Conservation (phyloP, 345 rosid genomes). For the Geranium brycei region DNA sequence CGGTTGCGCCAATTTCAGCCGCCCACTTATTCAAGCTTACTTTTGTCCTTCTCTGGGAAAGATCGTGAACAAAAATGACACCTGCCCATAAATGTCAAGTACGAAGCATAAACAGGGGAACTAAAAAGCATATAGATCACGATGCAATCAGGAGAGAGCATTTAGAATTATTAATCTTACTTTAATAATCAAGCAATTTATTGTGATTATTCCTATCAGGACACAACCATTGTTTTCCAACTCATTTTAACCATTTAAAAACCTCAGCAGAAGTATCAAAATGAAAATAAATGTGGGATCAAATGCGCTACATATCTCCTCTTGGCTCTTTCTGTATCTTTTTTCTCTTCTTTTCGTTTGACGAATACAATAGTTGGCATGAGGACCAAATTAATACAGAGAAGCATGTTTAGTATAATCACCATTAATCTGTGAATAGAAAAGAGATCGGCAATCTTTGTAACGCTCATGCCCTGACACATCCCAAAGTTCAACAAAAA, state of each 20-base stretch:
- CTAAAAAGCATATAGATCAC: not conserved
- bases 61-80: conserved; percentile 94
- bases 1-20: conserved; percentile 68
- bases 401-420: conserved; percentile 1
- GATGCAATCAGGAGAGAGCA: not conserved
- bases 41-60: conserved; percentile 94
- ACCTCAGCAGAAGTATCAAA: not conserved
- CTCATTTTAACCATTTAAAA: not conserved
- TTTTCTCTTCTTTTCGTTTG: too few relatives aligned
- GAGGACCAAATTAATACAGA: not conserved
- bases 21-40: conserved; percentile 96
- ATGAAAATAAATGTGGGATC: not conserved
- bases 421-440: conserved; percentile 95
- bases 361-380: not conserved
- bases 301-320: too few relatives aligned
- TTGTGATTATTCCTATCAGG: too few relatives aligned
- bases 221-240: not conserved
- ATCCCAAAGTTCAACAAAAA: conserved; percentile 98
- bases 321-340: too few relatives aligned
- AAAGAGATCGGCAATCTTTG: conserved; percentile 87
- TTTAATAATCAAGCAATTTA: not conserved
- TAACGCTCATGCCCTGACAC: conserved; percentile 95
- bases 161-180: not conserved
- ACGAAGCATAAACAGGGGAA: not conserved
- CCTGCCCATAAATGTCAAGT: conserved; percentile 30